Evolutionary conservation across 2,329 filamentous ascomycete species (phyloP), one percentile per base, ranked within the genome.

Genomic region (Dactylellina drechsleri): DNA sequence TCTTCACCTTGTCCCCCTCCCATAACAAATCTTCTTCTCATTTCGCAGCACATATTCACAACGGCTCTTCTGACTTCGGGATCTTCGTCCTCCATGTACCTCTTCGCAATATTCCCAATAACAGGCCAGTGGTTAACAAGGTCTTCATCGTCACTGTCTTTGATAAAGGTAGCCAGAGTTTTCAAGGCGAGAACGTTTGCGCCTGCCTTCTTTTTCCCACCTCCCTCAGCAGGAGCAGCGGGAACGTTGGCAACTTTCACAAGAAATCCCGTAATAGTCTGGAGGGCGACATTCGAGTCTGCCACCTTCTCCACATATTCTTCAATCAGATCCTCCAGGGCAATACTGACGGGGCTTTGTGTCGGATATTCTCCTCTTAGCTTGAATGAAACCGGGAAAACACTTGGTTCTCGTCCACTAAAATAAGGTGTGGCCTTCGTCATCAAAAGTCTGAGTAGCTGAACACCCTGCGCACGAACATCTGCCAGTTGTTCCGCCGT

Each of bases 361-460:
- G 76, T 77, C 7, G 78, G 78, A 53, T 79, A 79, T 57, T 79
- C 77, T 13, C 79, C 79, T 43, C 79, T 74, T 1, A 80, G 64
- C 18, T 77, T 72, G 56, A 80, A 78, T 16, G 78, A 72, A 15
- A 78, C 79, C 10, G 60, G 68, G 18, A 80, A 73, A 15, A 80
- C 71, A 3, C 70, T 72, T 8, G 77, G 47, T 45, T 80, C 79
- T 28, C 79, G 77, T 26, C 75, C 75, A n/a, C 73, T 72, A 31
- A 80, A 78, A 60, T 79, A 78, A 20, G 78, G 78, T 1, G 78
- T 61, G 8, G 77, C 76, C 52, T 86, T 86, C 54, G 85, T 80
- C 2, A 84, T 84, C 2, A 86, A 80, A 77, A 86, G 85, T 64
- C 84, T 84, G 10, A 87, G 83, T 2, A 86, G 84, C 12, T 82